These are phyloP conservation scores for Trichaptum fuscoviolaceum DNA, from an alignment of 768 basidiomycete species.

Conservation along the genomic window DNA sequence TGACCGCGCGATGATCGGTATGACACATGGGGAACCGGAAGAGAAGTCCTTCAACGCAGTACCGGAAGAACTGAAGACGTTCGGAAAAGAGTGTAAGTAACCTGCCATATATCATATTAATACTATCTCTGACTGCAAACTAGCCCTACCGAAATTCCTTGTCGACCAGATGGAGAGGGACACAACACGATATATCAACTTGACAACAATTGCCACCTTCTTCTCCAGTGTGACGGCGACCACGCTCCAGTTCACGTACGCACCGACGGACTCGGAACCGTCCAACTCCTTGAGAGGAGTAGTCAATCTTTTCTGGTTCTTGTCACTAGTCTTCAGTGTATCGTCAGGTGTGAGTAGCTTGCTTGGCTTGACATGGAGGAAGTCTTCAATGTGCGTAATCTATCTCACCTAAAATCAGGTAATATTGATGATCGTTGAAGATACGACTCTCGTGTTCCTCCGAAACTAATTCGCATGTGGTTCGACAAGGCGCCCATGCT, in stretches of 20 bases:
- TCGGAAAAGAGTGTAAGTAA: neutral
- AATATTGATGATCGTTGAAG: neutral
- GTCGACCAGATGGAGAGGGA: neutral
- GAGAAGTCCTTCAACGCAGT: no score
- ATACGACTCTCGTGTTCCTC: neutral
- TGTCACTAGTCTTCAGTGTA: neutral
- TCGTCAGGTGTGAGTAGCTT: neutral
- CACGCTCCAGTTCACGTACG: neutral
- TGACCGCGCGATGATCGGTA: no score
- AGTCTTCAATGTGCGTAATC: neutral
- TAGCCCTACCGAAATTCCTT: neutral
- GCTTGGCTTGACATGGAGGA: neutral
- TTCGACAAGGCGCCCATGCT: neutral
- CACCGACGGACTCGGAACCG: neutral
- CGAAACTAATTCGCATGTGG: neutral
- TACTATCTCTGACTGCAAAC: neutral
- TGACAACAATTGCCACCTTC: neutral
- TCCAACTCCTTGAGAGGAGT: neutral
- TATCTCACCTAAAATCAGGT: neutral
- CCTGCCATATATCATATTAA: neutral
- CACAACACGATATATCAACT: neutral
- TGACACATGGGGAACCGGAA: no score
- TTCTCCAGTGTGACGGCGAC: neutral
- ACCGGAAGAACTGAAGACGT: neutral
- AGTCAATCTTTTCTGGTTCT: neutral